Conservation (phyloP, 2,329 filamentous ascomycete species). For the Onygenales sp. region DNA sequence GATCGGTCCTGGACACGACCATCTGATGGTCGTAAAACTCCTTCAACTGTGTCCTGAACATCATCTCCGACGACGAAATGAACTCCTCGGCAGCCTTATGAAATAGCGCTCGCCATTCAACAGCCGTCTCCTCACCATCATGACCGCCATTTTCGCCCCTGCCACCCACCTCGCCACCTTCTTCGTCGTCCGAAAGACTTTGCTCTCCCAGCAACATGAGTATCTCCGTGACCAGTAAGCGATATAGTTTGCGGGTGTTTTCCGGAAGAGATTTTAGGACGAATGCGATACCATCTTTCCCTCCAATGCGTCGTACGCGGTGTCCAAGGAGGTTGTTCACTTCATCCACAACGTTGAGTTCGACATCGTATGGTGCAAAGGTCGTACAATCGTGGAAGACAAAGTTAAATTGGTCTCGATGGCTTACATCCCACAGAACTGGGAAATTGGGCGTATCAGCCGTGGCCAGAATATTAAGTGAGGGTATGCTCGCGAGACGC, state of each 20-base stretch:
- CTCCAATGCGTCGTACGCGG: slow-evolving; percentile 68
- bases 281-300: slow-evolving; percentile 83
- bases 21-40: slow-evolving; percentile 99
- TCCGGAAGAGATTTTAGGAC: slow-evolving; percentile 84
- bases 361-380: slow-evolving; percentile 62
- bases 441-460: slow-evolving; percentile 82
- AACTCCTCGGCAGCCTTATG: slow-evolving; percentile 96
- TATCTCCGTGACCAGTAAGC: slow-evolving; percentile 75
- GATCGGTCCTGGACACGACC: slow-evolving; percentile 81
- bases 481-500: slow-evolving; percentile 63
- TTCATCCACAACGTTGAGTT: slow-evolving; percentile 79
- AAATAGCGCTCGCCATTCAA: slow-evolving; percentile 87
- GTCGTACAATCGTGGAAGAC: slow-evolving; percentile 93
- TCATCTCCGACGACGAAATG: slow-evolving; percentile 93
- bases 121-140: slow-evolving; percentile 44
- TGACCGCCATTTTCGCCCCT: slow-evolving; percentile 12
- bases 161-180: slow-evolving; percentile 22
- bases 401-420: slow-evolving; percentile 76
- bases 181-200: slow-evolving; percentile 43
- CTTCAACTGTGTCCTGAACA: slow-evolving; percentile 85
- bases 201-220: slow-evolving; percentile 56
- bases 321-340: slow-evolving; percentile 81
- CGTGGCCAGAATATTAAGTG: slow-evolving; percentile 65
- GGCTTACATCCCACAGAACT: slow-evolving; percentile 77
- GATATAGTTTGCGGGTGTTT: slow-evolving; percentile 81